A percentile compares a stretch with the other conserved stretches of the same genome.
phyloP scores from a whole-genome alignment of 768 basidiomycete species.

The Psilocybe cyanescens region DNA sequence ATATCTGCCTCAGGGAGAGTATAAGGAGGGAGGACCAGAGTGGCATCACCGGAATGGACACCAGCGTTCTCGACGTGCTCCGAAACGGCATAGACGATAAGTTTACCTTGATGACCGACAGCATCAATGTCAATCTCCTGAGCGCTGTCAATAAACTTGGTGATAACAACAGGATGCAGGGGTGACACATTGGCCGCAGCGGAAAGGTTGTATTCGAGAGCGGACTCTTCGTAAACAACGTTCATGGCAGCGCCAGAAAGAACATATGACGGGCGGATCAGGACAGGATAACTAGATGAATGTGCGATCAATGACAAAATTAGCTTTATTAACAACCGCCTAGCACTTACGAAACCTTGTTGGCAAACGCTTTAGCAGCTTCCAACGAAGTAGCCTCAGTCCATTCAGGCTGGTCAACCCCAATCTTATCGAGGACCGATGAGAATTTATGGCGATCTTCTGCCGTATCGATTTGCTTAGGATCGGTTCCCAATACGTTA shows the following conservation, averaged over 20 bases:
- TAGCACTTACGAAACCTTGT: slow-evolving; percentile 71
- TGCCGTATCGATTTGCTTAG: slow-evolving; percentile 92
- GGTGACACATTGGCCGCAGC: slow-evolving; percentile 96
- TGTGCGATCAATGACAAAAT: slow-evolving; percentile 4
- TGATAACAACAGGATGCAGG: slow-evolving; percentile 96
- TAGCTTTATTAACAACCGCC: background rate
- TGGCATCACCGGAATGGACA: slow-evolving; percentile 98
- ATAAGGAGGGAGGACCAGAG: slow-evolving; percentile 94
- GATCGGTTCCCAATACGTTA: slow-evolving; percentile 95
- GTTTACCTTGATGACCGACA: slow-evolving; percentile 89
- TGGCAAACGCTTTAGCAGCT: slow-evolving; percentile 90
- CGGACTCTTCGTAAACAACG: slow-evolving; percentile 91
- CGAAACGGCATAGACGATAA: slow-evolving; percentile 94
- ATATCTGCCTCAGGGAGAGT: slow-evolving; percentile 78
- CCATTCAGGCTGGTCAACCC: slow-evolving; percentile 98
- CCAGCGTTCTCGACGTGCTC: slow-evolving; percentile 99
- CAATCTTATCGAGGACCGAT: slow-evolving; percentile 90
- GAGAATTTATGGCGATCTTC: slow-evolving; percentile 99
- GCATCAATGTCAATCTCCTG: slow-evolving; percentile 99
- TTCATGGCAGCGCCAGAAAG: slow-evolving; percentile 99
- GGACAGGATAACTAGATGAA: slow-evolving; percentile 84
- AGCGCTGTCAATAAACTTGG: slow-evolving; percentile 97
- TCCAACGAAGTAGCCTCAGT: slow-evolving; percentile 86
- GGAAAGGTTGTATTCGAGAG: slow-evolving; percentile 92
- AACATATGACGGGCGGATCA: slow-evolving; percentile 98